Base-by-base conservation (phyloP, 2,329 filamentous ascomycete species). In the Hymenoscyphus linearis region DNA sequence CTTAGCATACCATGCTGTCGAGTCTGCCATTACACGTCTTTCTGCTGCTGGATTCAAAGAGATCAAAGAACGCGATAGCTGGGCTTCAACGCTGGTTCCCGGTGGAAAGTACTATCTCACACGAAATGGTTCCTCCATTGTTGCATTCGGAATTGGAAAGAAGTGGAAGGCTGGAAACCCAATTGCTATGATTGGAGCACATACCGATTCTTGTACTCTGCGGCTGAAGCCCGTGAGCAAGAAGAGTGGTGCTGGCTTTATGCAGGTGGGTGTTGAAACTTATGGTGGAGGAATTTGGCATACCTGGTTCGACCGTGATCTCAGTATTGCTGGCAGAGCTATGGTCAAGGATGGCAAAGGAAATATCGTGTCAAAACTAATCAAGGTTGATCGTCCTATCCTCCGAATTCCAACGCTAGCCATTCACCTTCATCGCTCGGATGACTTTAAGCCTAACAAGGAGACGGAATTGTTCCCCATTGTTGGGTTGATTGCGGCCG, bases 271-370 rank as follows among this genome's bases (percentile, higher is more conserved):
- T 58, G 93, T 97, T 57, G 95, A 99, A 80, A 93, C 91, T 1
- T 99, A 99, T 72, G 95, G 95, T 58, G 95, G 95, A 64, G 95
- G 95, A 60, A 87, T 98, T 71, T 98, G 93, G 93, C 93, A 97
- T 76, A 96, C 91, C 54, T 99, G 89, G 95, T 99, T 99, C 73
- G 95, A 99, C 75, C 87, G 95, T 57, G 95, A 99, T 74, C 79
- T 99, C 64, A 89, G 90, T 69, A 86, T 98, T 59, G 95, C 95
- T 35, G 95, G 95, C 9, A 84, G 95, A 62, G 90, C 90, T 14
- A 87, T 98, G 80, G 90, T 95, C 60, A 86, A 84, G 69, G 86
- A 87, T 61, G 82, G 82, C 54, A 83, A 89, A 62, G 90, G 89
- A 57, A 86, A 83, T 66, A 90, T 96, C 66, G 84, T 87, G 64